A percentile compares a stretch with the other conserved stretches of the same genome.
Conservation (phyloP, 306 rosid species). For the Bauhinia variegata region DNA sequence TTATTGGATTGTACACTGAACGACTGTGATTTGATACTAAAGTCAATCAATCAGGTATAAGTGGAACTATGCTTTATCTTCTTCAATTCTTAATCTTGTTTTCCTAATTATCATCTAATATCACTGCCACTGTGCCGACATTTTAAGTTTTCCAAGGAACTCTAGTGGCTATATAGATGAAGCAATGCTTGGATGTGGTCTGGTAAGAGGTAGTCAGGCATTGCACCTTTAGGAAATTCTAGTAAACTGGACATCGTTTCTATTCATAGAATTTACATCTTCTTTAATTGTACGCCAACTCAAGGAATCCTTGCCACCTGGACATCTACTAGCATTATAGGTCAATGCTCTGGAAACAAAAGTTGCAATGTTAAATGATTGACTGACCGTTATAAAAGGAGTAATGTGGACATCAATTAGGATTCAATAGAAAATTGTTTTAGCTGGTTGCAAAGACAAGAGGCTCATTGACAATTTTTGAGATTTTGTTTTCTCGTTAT, state of each 20-base stretch:
- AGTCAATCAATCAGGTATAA: slow-evolving; percentile 74
- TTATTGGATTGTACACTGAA: slow-evolving; percentile 86
- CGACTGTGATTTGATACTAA: slow-evolving; percentile 72
- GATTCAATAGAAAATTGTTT: slow-evolving; percentile 16
- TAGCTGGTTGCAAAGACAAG: background rate
- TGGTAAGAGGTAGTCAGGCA: background rate
- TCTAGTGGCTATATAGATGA: background rate
- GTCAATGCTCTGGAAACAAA: background rate
- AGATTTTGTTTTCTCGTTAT: slow-evolving; percentile 12
- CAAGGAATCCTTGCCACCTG: slow-evolving; percentile 1
- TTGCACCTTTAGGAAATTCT: background rate
- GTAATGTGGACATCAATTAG: slow-evolving; percentile 8
- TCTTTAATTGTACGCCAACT: background rate
- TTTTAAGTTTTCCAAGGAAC: slow-evolving; percentile 10
- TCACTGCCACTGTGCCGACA: background rate
- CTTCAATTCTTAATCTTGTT: slow-evolving; percentile 10
- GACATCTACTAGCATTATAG: background rate
- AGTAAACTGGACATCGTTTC: background rate
- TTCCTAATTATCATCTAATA: slow-evolving; percentile 4
- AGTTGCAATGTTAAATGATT: background rate
- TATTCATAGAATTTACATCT: background rate
- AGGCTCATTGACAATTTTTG: slow-evolving; percentile 7
- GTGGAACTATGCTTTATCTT: slow-evolving; percentile 25
- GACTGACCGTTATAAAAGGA: background rate
- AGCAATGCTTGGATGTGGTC: background rate